Evolutionary conservation across 208 protist species (phyloP), one percentile per base, ranked within the genome.

Genomic region (Acanthamoeba triangularis): DNA sequence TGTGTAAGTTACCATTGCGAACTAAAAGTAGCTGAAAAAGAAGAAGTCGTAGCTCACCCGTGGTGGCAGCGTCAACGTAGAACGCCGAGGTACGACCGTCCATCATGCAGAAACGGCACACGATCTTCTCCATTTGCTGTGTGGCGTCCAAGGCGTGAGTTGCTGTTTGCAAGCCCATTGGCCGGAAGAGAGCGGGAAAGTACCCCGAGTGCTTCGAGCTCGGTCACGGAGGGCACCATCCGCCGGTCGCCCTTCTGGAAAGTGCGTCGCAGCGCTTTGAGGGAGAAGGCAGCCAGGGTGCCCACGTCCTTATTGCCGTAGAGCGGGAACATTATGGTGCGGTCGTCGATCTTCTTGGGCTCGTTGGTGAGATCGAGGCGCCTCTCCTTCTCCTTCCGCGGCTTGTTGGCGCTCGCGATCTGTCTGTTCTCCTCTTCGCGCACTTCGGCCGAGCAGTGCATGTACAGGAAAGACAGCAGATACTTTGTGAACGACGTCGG

Each of bases 171-270:
- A 47, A 47, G 41, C 41, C 59, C 3, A 65, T 23, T n/a, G 25
- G 41, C 6, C 11, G 30, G 37, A 14, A 16, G 33, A 28, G 37
- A 35, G 5, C 8, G 37, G 25, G 37, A 25, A 49, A 14, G 37
- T 14, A 80, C 72, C 72, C 20, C 72, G 13, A 80, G 72, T 6
- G 72, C 72, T 28, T 52, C 41, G 72, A 80, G 72, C 23, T 80
- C 72, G 37, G 72, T 80, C 13, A 80, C 72, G 14, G 72, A 80
- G 72, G 72, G 72, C 14, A 80, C 72, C 72, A 80, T 80, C 16
- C 72, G 72, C 16, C 72, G 72, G 37, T 80, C 72, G 72, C 72
- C 72, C 37, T 80, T 80, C 37, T 80, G 72, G 72, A 80, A 80
- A 3, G 72, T 80, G 6, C 72, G 72, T 10, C 72, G 72, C 28